phyloP scores from a whole-genome alignment of 2,329 filamentous ascomycete species.

The Curvularia verruculosa region DNA sequence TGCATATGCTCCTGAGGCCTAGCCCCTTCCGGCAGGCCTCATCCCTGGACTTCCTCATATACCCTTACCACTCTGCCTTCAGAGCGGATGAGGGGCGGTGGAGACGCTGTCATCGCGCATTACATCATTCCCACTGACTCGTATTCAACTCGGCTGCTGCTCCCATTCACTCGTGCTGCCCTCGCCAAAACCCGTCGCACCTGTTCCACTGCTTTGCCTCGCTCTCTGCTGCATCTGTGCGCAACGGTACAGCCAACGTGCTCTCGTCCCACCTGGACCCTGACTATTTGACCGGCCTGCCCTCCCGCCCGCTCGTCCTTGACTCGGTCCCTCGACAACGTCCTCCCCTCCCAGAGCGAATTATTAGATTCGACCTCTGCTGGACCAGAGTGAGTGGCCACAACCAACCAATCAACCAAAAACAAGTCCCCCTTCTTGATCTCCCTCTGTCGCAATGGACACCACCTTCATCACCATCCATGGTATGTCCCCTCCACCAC shows the following conservation, averaged over 20 bases:
- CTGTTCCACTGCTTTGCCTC: slow-evolving; percentile 9
- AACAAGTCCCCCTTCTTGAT: too few relatives aligned
- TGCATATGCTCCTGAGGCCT: slow-evolving; percentile 3
- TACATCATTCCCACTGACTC: slow-evolving; percentile 16
- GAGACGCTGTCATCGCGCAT: slow-evolving; percentile 2
- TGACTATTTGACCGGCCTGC: slow-evolving; percentile 28
- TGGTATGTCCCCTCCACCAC: slow-evolving; percentile 60
- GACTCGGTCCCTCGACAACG: slow-evolving; percentile 9
- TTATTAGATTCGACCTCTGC: slow-evolving; percentile 47
- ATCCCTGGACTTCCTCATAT: slow-evolving; percentile 3
- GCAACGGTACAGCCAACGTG: slow-evolving; percentile 23
- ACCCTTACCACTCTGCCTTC: not conserved
- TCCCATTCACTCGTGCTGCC: slow-evolving; percentile 19
- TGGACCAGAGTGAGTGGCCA: slow-evolving; percentile 36
- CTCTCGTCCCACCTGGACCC: slow-evolving; percentile 31
- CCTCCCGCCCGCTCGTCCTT: slow-evolving; percentile 20
- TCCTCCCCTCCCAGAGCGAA: slow-evolving; percentile 37
- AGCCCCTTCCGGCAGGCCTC: slow-evolving; percentile 9
- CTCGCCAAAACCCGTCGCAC: slow-evolving; percentile 22
- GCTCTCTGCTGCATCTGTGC: slow-evolving; percentile 27
- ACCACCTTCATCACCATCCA: slow-evolving; percentile 92
- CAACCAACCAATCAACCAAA: too few relatives aligned
- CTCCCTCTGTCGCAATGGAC: slow-evolving; percentile 62
- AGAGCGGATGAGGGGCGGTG: slow-evolving; percentile 3
- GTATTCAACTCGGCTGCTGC: slow-evolving; percentile 2